Evolutionary conservation across 768 basidiomycete genomes (phyloP), one percentile per base, ranked within the genome.

Genomic region (Pleurotus salmoneostramineus): DNA sequence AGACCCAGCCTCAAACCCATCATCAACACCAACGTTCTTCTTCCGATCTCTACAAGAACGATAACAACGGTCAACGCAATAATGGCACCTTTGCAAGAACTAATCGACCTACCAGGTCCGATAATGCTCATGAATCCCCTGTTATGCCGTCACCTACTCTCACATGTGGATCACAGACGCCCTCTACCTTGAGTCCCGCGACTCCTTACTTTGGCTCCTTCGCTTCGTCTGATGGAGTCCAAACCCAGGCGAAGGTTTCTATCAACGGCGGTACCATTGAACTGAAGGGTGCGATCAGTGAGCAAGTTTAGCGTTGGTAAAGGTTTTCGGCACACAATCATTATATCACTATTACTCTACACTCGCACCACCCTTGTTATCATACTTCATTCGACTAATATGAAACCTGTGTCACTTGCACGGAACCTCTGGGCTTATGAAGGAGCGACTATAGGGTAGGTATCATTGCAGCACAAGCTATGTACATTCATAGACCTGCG

Each of bases 161-260:
- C 58, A 88, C 84, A 12, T 89, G 84, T 64, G 83, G 84, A n/a
- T 83, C 76, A 43, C 84, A 77, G 57, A 77, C 86, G 31, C 82
- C 85, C 12, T 82, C 84, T 40, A 87, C 84, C 32, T 74, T 88
- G 56, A 88, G 87, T 65, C 87, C 87, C 14, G 80, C 85, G 8
- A 89, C 87, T 8, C 87, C 87, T 8, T 89, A 87, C 72, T 84
- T 88, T 69, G 81, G 82, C 31, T 81, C 83, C 6, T 87, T 88
- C 65, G 69, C 67, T 58, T 21, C 52, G 60, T 56, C 50, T 43
- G 56, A 44, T 46, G 62, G 45, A 12, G 17, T 55, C 8, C 52
- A 55, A 31, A 55, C n/a, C 52, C 52, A 55, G n/a, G 48, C 21
- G 15, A 55, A 55, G n/a, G 37, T 40, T 42, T 6, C 15, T 11